Evolutionary conservation across 148 eudicot species (phyloP).

Genomic region (Camellia sinensis): DNA sequence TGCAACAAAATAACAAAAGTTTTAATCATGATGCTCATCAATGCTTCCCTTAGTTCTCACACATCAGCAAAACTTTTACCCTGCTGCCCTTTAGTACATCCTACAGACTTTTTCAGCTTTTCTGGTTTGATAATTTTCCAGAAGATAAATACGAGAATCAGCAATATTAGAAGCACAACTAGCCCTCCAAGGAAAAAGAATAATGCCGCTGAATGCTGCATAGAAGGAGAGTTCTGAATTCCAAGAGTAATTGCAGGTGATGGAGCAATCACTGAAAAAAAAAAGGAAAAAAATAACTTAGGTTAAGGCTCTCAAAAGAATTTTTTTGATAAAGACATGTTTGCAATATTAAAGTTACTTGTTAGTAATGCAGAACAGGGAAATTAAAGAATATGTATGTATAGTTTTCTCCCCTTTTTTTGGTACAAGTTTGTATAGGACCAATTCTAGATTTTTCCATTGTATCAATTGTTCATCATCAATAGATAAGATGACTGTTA

Average conservation of each 20-base stretch:
- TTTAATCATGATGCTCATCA: not conserved
- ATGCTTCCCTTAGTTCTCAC: not conserved
- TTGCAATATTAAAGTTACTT: too few species aligned
- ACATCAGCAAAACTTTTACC: constrained; percentile 16
- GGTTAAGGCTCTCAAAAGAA: not conserved
- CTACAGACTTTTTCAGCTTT: constrained; percentile 12
- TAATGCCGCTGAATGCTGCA: constrained; percentile 18
- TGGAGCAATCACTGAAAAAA: constrained; percentile 21
- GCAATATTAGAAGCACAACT: constrained; percentile 29
- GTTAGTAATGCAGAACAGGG: not conserved
- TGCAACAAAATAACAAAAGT: constrained; percentile 17
- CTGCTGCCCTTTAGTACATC: constrained; percentile 13
- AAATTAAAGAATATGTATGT: too few species aligned
- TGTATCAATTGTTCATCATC: too few species aligned
- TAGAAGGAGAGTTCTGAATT: constrained; percentile 2
- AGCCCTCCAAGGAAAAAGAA: constrained; percentile 41
- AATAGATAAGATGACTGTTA: too few species aligned
- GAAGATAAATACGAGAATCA: constrained; percentile 32
- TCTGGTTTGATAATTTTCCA: constrained; percentile 24
- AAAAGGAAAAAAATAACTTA: not conserved
- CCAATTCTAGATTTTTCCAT: too few species aligned
- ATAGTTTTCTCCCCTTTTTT: too few species aligned
- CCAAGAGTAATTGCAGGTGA: constrained; percentile 2
- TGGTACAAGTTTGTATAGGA: too few species aligned
- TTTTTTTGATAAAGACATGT: too few species aligned